These are phyloP conservation scores for Camellia sinensis DNA, from an alignment of 148 eudicot species.

Conservation along the genomic window DNA sequence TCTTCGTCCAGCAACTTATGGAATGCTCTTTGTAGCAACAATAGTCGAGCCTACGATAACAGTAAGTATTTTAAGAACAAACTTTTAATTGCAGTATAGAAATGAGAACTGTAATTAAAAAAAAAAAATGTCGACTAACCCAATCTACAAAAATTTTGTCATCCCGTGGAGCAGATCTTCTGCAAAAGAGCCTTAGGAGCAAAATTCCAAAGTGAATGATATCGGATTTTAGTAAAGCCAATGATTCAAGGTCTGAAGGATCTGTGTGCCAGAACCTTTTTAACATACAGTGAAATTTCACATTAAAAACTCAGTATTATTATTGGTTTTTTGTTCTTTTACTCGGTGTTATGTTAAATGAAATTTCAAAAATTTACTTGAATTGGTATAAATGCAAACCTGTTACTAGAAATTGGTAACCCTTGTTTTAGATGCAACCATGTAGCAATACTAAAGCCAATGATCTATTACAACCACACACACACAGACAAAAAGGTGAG, in stretches of 20 bases:
- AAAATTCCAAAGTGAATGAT: slow-evolving; percentile 20
- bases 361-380: background rate
- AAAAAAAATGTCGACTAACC: slow-evolving; percentile 6
- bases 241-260: slow-evolving; percentile 1
- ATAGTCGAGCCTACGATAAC: slow-evolving; percentile 16
- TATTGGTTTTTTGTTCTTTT: no score
- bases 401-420: slow-evolving; percentile 2
- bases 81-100: background rate
- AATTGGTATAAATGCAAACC: slow-evolving; percentile 9
- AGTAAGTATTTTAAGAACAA: background rate
- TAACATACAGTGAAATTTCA: no score
- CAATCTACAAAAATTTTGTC: slow-evolving; percentile 10
- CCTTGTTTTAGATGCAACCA: slow-evolving; percentile 17
- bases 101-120: background rate
- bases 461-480: slow-evolving; percentile 9
- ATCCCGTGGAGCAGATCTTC: slow-evolving; percentile 13
- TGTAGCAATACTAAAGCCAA: slow-evolving; percentile 19
- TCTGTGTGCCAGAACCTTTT: slow-evolving; percentile 2
- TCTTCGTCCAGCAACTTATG: slow-evolving; percentile 19
- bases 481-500: background rate
- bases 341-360: no score
- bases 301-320: no score
- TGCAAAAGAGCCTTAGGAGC: slow-evolving; percentile 20
- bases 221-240: slow-evolving; percentile 14
- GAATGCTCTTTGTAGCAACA: slow-evolving; percentile 11